Conservation (phyloP, 306 rosid species). For the Phaseolus lunatus region DNA sequence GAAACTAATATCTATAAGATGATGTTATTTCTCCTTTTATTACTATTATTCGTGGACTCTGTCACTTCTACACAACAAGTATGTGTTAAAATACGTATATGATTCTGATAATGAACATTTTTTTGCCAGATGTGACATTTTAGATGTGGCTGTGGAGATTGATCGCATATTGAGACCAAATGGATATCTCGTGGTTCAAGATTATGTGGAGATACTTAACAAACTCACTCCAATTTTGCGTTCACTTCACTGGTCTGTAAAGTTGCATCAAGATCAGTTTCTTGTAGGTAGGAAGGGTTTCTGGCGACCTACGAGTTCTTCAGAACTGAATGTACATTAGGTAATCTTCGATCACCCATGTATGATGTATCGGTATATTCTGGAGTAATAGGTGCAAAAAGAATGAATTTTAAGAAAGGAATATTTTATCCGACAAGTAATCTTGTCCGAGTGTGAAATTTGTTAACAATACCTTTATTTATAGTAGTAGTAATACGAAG, state of each 20-base stretch:
- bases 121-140: slow-evolving; percentile 72
- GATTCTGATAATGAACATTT: slow-evolving; percentile 33
- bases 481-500: slow-evolving; percentile 14
- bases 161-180: slow-evolving; percentile 90
- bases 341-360: too few relatives aligned
- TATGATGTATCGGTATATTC: too few relatives aligned
- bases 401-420: too few relatives aligned
- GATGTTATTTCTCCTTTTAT: slow-evolving; percentile 19
- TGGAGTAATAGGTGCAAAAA: too few relatives aligned
- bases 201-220: too few relatives aligned
- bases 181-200: slow-evolving; percentile 77
- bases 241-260: too few relatives aligned
- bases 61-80: not conserved
- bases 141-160: slow-evolving; percentile 71
- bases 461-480: too few relatives aligned
- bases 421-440: too few relatives aligned
- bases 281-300: slow-evolving; percentile 77
- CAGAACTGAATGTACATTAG: too few relatives aligned
- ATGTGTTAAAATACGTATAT: not conserved
- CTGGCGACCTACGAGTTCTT: slow-evolving; percentile 72
- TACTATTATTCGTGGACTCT: slow-evolving; percentile 4
- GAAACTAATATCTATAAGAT: slow-evolving; percentile 7
- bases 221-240: too few relatives aligned
- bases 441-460: too few relatives aligned
- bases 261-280: slow-evolving; percentile 59